A percentile compares a stretch with the other conserved stretches of the same genome.
Conservation (phyloP, 768 basidiomycete species). For the Boletus edulis region DNA sequence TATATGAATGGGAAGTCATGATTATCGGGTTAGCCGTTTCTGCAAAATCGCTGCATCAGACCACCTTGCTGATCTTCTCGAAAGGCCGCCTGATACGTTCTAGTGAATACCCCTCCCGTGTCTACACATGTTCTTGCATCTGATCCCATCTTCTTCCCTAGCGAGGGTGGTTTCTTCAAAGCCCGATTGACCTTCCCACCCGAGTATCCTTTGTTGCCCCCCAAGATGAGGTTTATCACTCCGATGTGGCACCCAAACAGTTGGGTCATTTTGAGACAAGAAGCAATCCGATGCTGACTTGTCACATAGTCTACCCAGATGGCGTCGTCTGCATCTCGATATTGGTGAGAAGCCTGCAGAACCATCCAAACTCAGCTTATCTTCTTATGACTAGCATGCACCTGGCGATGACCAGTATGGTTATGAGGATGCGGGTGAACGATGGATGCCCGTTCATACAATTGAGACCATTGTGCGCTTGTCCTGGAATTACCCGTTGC, state of each 20-base stretch:
- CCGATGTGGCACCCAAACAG: constrained; percentile 99
- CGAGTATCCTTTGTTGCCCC: constrained; percentile 88
- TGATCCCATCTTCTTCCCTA: constrained; percentile 29
- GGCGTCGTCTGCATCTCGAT: constrained; percentile 97
- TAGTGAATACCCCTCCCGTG: constrained; percentile 56
- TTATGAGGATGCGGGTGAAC: constrained; percentile 94
- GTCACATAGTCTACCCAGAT: constrained; percentile 76
- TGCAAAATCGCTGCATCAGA: constrained; percentile 10
- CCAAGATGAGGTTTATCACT: constrained; percentile 95
- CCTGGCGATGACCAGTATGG: constrained; percentile 97
- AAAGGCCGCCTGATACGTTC: constrained; percentile 86
- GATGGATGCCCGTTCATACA: constrained; percentile 97
- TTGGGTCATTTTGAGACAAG: constrained; percentile 37
- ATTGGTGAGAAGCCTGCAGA: constrained; percentile 48
- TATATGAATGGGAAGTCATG: constrained; percentile 96
- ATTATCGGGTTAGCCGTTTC: constrained; percentile 75
- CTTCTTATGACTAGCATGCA: constrained; percentile 59
- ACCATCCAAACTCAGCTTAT: constrained; percentile 1
- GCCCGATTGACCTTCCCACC: constrained; percentile 85
- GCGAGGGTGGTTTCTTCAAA: constrained; percentile 96
- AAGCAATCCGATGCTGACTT: background rate
- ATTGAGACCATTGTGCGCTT: constrained; percentile 88
- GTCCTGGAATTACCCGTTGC: background rate
- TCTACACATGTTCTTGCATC: background rate
- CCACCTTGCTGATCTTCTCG: constrained; percentile 15